These are phyloP conservation scores for Amanita molliuscula DNA, from an alignment of 768 basidiomycete genomes.

Conservation along the genomic window DNA sequence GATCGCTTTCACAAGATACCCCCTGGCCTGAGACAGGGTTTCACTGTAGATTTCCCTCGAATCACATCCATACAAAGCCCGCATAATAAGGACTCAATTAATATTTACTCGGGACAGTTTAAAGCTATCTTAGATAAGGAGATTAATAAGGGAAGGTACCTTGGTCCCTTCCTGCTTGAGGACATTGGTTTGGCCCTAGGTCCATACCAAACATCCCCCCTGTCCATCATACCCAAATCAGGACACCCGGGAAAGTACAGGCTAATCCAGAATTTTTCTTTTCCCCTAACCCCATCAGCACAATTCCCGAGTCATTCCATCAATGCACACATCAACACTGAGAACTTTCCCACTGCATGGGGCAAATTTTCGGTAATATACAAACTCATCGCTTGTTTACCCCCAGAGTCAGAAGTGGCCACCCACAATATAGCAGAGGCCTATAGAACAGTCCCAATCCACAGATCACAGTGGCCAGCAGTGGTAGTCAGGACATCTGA, in stretches of 20 bases:
- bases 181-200: constrained; percentile 11
- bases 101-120: background rate
- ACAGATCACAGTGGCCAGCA: constrained; percentile 24
- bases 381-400: constrained; percentile 19
- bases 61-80: background rate
- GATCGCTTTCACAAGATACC: background rate
- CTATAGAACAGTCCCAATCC: constrained; percentile 20
- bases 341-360: constrained; percentile 24
- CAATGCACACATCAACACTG: constrained; percentile 13
- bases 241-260: constrained; percentile 13
- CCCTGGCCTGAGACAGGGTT: background rate
- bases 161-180: background rate
- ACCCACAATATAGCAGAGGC: constrained; percentile 29
- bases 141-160: background rate
- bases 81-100: background rate
- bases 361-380: constrained; percentile 9
- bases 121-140: background rate
- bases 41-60: background rate
- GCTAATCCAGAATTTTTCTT: constrained; percentile 19
- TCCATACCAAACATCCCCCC: constrained; percentile 19
- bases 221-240: constrained; percentile 17
- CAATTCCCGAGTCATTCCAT: constrained; percentile 9
- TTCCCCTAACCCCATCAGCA: constrained; percentile 2
- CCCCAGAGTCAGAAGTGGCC: constrained; percentile 25
- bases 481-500: constrained; percentile 14